These are phyloP conservation scores for Botrytis medusae DNA, from an alignment of 2,329 filamentous ascomycete genomes.

Conservation along the genomic window DNA sequence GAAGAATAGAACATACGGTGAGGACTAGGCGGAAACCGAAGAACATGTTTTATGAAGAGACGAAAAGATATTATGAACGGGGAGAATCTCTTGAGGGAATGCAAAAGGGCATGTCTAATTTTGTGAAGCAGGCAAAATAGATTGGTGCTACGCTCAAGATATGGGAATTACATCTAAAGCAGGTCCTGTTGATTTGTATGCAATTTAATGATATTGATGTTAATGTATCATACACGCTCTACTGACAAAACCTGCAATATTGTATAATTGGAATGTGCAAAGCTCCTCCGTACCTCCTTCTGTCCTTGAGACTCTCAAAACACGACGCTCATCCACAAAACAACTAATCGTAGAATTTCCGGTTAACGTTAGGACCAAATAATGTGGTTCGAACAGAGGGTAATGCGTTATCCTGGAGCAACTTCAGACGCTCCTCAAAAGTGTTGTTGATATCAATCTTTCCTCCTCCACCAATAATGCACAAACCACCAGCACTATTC, in stretches of 20 bases:
- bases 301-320: conserved; percentile 11
- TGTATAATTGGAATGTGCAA: conserved; percentile 27
- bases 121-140: conserved; percentile 27
- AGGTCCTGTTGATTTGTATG: not conserved
- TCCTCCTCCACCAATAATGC: conserved; percentile 76
- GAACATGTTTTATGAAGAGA: conserved; percentile 53
- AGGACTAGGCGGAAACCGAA: conserved; percentile 70
- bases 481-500: conserved; percentile 75
- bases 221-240: conserved; percentile 40
- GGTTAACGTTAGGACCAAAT: conserved; percentile 93
- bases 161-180: not conserved
- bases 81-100: conserved; percentile 43
- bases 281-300: conserved; percentile 9
- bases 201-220: conserved; percentile 20
- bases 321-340: conserved; percentile 13
- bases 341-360: conserved; percentile 86
- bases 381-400: conserved; percentile 81
- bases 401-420: conserved; percentile 81
- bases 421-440: conserved; percentile 82
- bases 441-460: conserved; percentile 99
- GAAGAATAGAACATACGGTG: conserved; percentile 68
- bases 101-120: conserved; percentile 34
- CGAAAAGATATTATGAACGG: conserved; percentile 21
- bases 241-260: conserved; percentile 28
- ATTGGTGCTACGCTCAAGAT: not conserved